Evolutionary conservation across 2,329 filamentous ascomycete species (phyloP), one percentile per base, ranked within the genome.

Genomic region (Trichoderma gracile): DNA sequence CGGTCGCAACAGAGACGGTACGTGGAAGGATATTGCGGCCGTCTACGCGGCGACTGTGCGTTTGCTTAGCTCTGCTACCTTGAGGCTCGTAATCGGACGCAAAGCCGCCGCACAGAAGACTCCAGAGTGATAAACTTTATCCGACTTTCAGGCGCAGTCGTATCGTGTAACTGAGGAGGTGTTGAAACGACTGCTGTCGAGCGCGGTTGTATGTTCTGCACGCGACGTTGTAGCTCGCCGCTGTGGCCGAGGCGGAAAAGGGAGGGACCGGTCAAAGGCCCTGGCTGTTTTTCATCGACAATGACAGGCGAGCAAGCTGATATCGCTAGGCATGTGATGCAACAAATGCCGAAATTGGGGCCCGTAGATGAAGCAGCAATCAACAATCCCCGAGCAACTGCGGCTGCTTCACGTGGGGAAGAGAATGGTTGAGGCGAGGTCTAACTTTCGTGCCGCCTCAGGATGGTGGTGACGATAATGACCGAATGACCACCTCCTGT

Each of bases 401-500:
- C 21, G 14, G 42, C 46, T 42, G 30, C n/a, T 61, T 45, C 56
- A 65, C 63, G 63, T 65, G 63, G 56, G 56, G 33, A 42, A 55
- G 56, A 47, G 49, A 65, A 65, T 65, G 55, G 49, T 47, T 21
- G 53, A 64, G 53, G 61, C 40, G 43, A 57, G 53, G 33, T 57
- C 17, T 15, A 21, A 25, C 53, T 46, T 43, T 61, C 12, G 45
- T 38, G 30, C 30, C 30, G 30, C 30, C 30, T 33, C 30, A 3
- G 30, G 10, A 33, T 33, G 40, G 7, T 55, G 33, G 53, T 60
- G 56, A 55, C 42, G 42, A 55, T 50, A 64, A 49, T 65, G 63
- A 57, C 49, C 63, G 56, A 60, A 58, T 64, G 63, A 64, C 53
- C 63, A 54, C 45, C 53, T 56, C 60, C 49, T 50, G 57, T 56